Base-by-base conservation (phyloP, 2,329 filamentous ascomycete genomes). In the Talaromyces sp. region DNA sequence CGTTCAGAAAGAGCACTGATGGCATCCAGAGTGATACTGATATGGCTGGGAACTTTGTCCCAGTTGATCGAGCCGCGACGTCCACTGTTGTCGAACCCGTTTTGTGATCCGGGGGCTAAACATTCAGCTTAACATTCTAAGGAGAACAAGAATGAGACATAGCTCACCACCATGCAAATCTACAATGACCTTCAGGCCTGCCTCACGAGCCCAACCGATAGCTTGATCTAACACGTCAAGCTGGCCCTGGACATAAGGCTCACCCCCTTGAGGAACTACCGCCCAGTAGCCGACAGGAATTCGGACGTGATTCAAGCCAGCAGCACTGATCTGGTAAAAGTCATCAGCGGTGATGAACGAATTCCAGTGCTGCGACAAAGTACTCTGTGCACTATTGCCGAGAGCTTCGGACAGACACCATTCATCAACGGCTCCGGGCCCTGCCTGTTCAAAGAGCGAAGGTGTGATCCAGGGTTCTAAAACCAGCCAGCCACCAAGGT, bases 221-320 rank as follows among this genome's bases (percentile, higher is more conserved):
- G 87, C 84, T 67, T 82, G 72, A 65, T 87, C 85, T 10, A 90
- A 79, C 70, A 83, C 81, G 16, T 82, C 75, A 54, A 88, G 80
- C 67, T 88, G 87, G 45, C 87, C 87, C 70, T 86, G 81, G 6
- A 89, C 84, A 69, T 86, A 89, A 19, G 86, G 86, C 62, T 88
- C 86, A 7, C 81, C 83, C 7, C 81, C 74, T 33, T 82, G 73
- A 1, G 82, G 82, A 52, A 81, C 77, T 11, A 87, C 75, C 39
- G 87, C 86, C 87, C 87, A 90, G 72, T 89, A 89, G 6, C 87
- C 87, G 60, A 90, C 81, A 1, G 87, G 87, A 63, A 90, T 89
- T 56, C 87, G 80, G 43, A 89, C 85, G 68, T 88, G 83, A 75
- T 88, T 89, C 71, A 89, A 74, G 4, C 87, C 87, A 16, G 81